Evolutionary conservation across 495 filamentous ascomycete species (phyloP).

Genomic region (Xylaria cubensis): DNA sequence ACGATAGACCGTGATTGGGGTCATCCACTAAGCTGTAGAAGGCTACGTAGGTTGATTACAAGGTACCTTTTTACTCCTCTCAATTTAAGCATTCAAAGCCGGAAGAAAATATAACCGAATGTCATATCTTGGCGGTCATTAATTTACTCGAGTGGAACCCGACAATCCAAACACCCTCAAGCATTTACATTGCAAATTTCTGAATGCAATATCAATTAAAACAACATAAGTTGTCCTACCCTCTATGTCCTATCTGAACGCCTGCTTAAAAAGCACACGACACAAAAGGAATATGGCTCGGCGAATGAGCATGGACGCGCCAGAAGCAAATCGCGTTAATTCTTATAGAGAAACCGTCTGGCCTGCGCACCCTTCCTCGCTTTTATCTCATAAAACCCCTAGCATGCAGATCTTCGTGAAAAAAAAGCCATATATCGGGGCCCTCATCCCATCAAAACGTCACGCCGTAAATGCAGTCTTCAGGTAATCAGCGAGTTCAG

Average conservation of each 20-base stretch:
- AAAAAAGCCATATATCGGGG: constrained; percentile 24
- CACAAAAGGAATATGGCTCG: constrained; percentile 20
- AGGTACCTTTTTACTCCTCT: neutral
- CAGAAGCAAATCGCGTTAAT: constrained; percentile 18
- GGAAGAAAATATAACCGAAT: neutral
- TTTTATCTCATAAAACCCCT: constrained; percentile 27
- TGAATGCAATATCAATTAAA: constrained; percentile 29
- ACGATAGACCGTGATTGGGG: neutral
- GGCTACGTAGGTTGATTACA: neutral
- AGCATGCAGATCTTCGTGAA: constrained; percentile 38
- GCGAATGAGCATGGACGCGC: constrained; percentile 15
- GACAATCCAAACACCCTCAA: neutral
- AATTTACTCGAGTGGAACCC: neutral
- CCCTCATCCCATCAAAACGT: constrained; percentile 32
- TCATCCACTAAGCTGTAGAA: neutral
- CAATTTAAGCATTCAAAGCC: neutral
- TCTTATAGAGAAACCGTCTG: constrained; percentile 16
- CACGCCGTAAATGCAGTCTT: constrained; percentile 38
- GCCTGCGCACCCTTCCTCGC: constrained; percentile 30
- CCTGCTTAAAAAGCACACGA: constrained; percentile 31
- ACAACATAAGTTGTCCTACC: constrained; percentile 27
- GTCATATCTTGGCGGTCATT: neutral
- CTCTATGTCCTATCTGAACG: constrained; percentile 34
- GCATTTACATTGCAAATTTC: neutral
- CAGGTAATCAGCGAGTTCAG: constrained; percentile 18